Conservation (phyloP, 1,139 yeast genomes). For the Yamadazyma membranifaciens region DNA sequence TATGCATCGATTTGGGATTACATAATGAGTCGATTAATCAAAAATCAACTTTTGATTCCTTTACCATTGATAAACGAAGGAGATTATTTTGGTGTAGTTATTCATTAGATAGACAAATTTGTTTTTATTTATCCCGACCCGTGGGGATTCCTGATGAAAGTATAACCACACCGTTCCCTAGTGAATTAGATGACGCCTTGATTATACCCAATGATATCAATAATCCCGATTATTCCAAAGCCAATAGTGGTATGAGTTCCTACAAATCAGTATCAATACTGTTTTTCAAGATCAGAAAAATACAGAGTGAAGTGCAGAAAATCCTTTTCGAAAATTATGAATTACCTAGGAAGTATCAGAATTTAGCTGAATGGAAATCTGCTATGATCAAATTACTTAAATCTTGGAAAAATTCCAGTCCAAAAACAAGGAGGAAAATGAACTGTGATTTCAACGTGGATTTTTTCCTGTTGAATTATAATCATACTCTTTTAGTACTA, state of each 20-base stretch:
- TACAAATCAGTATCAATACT: conserved; percentile 66
- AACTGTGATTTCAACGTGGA: conserved; percentile 73
- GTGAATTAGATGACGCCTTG: conserved; percentile 68
- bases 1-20: conserved; percentile 80
- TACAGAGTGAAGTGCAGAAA: conserved; percentile 78
- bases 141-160: conserved; percentile 74
- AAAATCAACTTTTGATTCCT: conserved; percentile 43
- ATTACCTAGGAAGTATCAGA: conserved; percentile 61
- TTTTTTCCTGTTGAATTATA: conserved; percentile 71
- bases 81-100: conserved; percentile 89
- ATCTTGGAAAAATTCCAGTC: conserved; percentile 58
- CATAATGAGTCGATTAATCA: conserved; percentile 54
- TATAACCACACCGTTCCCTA: conserved; percentile 64
- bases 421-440: conserved; percentile 57
- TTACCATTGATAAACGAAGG: conserved; percentile 66
- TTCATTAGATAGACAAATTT: conserved; percentile 75
- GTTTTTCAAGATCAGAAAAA: conserved; percentile 63
- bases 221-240: conserved; percentile 21
- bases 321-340: conserved; percentile 69
- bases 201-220: conserved; percentile 37
- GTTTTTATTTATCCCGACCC: conserved; percentile 71
- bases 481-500: conserved; percentile 69
- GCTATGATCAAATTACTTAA: conserved; percentile 53
- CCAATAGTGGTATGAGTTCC: conserved; percentile 44
- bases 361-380: conserved; percentile 58